Evolutionary conservation across 1,284 basidiomycete species (phyloP).

Genomic region (Malassezia sympodialis): DNA sequence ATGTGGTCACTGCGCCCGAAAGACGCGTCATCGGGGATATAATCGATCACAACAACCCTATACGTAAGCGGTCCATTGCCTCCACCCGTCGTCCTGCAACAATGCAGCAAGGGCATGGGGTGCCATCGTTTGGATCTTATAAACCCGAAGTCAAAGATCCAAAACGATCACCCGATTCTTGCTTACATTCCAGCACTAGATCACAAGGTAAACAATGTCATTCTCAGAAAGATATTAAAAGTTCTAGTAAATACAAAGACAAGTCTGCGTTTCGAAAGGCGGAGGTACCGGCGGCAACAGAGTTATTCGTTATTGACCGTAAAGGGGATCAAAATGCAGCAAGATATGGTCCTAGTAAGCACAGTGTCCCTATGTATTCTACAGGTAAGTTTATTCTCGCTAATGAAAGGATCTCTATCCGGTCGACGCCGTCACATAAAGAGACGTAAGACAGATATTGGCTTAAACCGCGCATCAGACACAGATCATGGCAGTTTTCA

Average conservation of each 20-base stretch:
- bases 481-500: not conserved
- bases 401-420: not conserved
- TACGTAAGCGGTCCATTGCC: conserved; percentile 6
- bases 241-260: not conserved
- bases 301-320: conserved; percentile 8
- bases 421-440: not conserved
- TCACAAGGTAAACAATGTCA: not conserved
- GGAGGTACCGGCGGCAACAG: not conserved
- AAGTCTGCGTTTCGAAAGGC: not conserved
- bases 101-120: not conserved
- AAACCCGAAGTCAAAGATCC: not conserved
- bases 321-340: conserved; percentile 5
- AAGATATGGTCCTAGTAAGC: not conserved
- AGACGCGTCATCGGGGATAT: conserved; percentile 8
- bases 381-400: not conserved
- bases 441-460: not conserved
- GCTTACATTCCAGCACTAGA: not conserved
- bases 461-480: not conserved
- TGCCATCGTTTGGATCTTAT: conserved; percentile 9
- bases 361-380: not conserved
- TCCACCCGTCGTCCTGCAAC: not conserved
- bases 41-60: conserved; percentile 8
- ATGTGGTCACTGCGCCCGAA: not conserved
- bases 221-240: not conserved
- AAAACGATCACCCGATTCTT: not conserved